Evolutionary conservation across 139 green algal genomes (phyloP), one percentile per base, ranked within the genome.

Genomic region (Volvox reticuliferus): DNA sequence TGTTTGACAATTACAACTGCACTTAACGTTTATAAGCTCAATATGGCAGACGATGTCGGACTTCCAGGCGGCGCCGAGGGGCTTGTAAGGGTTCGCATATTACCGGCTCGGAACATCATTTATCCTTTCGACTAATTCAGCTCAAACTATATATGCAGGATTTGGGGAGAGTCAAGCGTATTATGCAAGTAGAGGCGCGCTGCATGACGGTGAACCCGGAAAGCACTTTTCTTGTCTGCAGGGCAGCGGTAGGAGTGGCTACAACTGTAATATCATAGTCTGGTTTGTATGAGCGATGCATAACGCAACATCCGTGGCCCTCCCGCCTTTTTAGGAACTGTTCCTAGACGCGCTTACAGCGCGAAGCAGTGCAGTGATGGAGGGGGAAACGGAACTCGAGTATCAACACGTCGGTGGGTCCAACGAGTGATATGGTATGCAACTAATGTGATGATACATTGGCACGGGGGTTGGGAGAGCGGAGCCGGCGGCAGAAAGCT

Each of bases 101-200:
- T 63, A 82, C 16, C 1, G 33, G 26, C 61, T 35, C 32, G 3
- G n/a, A 82, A 24, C 33, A 62, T 30, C 61, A 36, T 63, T 61
- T 82, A n/a, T n/a, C n/a, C 19, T n/a, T 62, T 61, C 76, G 55
- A 55, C 22, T 18, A 50, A 73, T 1, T 44, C 16, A 44, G 2
- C 71, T 73, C 12, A 28, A 17, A 55, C 12, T 44, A n/a, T 28
- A 44, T 44, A 17, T n/a, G 2, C 28, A 75, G 80, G 55, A 73
- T 75, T 0, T 86, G 12, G 80, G 26, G 26, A 73, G 55, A 55
- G 80, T 86, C 55, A 86, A 86, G 12, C 80, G 80, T 14, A 86
- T 86, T 61, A 86, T 86, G 80, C 80, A 86, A 28, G 55, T 86
- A 12, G 80, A 86, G 80, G 80, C 80, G 80, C 18, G 80, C 55